Conservation (phyloP, 2,329 filamentous ascomycete species). For the Helminthosporium solani region DNA sequence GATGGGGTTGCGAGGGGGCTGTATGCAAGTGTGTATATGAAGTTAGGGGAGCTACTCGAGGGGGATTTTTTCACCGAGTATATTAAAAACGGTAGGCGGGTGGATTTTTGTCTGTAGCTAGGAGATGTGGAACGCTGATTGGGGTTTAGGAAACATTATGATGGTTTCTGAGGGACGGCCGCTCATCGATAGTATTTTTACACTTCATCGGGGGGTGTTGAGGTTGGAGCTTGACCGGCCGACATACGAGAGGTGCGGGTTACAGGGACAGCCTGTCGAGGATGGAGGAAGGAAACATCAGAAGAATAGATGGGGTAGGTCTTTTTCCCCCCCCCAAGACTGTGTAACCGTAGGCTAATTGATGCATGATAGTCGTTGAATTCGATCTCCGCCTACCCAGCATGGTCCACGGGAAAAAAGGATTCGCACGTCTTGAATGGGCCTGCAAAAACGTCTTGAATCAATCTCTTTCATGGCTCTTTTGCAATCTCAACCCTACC, state of each 20-base stretch:
- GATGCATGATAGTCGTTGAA: conserved; percentile 74
- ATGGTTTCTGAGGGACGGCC: conserved; percentile 80
- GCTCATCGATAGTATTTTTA: conserved; percentile 71
- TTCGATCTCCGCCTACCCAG: conserved; percentile 70
- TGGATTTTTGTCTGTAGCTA: background rate
- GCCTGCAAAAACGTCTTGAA: conserved; percentile 77
- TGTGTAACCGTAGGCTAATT: no score
- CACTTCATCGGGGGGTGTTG: conserved; percentile 68
- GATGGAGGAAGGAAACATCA: conserved; percentile 61
- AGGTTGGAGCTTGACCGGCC: conserved; percentile 77
- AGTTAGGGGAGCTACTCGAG: conserved; percentile 69
- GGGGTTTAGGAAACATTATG: conserved; percentile 65
- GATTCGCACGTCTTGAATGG: conserved; percentile 75
- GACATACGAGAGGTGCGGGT: conserved; percentile 77
- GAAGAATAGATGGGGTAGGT: conserved; percentile 72
- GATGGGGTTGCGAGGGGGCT: conserved; percentile 35
- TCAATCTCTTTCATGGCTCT: conserved; percentile 71
- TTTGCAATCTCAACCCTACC: conserved; percentile 59
- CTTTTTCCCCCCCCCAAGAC: no score
- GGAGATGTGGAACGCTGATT: conserved; percentile 5
- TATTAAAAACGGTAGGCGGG: conserved; percentile 68
- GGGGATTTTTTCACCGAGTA: conserved; percentile 79
- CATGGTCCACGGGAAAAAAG: conserved; percentile 82
- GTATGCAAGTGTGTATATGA: conserved; percentile 72
- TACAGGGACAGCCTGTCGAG: conserved; percentile 68